phyloP scores from a whole-genome alignment of 2,329 filamentous ascomycete species.

The Diaporthe vexans region DNA sequence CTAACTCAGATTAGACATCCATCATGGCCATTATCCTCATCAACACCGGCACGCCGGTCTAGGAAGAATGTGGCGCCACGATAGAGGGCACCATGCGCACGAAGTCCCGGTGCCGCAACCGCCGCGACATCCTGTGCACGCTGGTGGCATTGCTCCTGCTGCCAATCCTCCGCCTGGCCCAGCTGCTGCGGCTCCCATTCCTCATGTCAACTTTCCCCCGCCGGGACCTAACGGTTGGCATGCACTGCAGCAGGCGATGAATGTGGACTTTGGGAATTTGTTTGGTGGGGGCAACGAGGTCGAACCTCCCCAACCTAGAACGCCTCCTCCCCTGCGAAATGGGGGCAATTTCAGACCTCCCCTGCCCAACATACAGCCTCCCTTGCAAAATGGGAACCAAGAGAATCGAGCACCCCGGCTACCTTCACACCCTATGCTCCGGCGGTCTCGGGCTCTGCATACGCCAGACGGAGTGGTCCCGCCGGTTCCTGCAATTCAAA shows the following conservation, averaged over 20 bases:
- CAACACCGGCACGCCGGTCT: conserved; percentile 2
- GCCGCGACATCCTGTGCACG: background rate
- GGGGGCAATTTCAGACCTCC: too few relatives aligned
- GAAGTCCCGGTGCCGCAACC: background rate
- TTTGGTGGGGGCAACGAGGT: too few relatives aligned
- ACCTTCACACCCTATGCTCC: background rate
- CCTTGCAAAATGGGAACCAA: background rate
- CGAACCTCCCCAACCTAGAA: too few relatives aligned
- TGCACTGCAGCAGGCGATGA: background rate
- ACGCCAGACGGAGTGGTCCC: background rate
- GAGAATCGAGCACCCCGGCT: background rate
- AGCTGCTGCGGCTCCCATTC: background rate
- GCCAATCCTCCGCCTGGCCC: background rate
- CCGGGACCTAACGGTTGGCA: background rate
- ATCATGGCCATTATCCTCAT: background rate
- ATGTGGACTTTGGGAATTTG: too few relatives aligned
- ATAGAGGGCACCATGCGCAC: background rate
- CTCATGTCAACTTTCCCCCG: background rate
- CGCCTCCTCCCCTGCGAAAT: too few relatives aligned
- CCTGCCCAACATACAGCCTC: background rate
- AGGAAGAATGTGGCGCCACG: background rate
- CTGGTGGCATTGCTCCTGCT: background rate
- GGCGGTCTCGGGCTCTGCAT: background rate
- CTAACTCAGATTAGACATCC: conserved; percentile 19
- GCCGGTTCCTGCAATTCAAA: background rate